A percentile compares a stretch with the other conserved stretches of the same genome.
Conservation (phyloP, 2,329 filamentous ascomycete genomes). For the Penicillium digitatum region DNA sequence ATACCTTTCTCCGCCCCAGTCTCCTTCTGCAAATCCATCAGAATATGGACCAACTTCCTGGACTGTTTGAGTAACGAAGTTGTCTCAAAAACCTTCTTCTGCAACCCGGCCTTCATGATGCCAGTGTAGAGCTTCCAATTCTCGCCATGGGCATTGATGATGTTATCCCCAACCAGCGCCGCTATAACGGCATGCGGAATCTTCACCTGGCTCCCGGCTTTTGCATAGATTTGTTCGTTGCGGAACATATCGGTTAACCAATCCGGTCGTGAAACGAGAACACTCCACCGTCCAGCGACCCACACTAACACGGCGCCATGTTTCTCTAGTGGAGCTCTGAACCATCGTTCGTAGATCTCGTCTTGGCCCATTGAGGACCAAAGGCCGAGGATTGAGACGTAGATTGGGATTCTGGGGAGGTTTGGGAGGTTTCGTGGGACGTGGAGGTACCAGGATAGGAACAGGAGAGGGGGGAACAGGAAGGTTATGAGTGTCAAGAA, state of each 20-base stretch:
- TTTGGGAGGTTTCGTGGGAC: constrained; percentile 19
- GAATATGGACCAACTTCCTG: constrained; percentile 21
- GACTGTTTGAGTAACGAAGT: constrained; percentile 23
- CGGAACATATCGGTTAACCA: constrained; percentile 43
- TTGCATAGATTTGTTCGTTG: constrained; percentile 32
- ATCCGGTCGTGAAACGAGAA: constrained; percentile 45
- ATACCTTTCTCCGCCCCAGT: constrained; percentile 10
- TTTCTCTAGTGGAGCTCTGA: constrained; percentile 23
- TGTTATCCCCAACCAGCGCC: constrained; percentile 40
- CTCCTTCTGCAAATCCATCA: constrained; percentile 19
- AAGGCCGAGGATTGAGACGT: constrained; percentile 25
- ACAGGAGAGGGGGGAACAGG: constrained; percentile 4
- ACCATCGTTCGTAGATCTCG: constrained; percentile 25
- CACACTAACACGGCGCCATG: constrained; percentile 48
- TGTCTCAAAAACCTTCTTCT: constrained; percentile 27
- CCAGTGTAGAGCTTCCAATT: constrained; percentile 36
- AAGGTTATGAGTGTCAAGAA: not conserved
- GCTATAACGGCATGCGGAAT: constrained; percentile 42
- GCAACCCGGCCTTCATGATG: constrained; percentile 39
- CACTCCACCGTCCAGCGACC: constrained; percentile 50
- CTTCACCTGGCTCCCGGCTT: constrained; percentile 44
- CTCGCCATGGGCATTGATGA: constrained; percentile 37
- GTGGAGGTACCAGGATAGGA: constrained; percentile 24
- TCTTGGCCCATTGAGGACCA: constrained; percentile 28
- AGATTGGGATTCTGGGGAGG: constrained; percentile 25